Evolutionary conservation across 108 stramenopile genomes (phyloP), one percentile per base, ranked within the genome.

Genomic region (Ochromonas danica): DNA sequence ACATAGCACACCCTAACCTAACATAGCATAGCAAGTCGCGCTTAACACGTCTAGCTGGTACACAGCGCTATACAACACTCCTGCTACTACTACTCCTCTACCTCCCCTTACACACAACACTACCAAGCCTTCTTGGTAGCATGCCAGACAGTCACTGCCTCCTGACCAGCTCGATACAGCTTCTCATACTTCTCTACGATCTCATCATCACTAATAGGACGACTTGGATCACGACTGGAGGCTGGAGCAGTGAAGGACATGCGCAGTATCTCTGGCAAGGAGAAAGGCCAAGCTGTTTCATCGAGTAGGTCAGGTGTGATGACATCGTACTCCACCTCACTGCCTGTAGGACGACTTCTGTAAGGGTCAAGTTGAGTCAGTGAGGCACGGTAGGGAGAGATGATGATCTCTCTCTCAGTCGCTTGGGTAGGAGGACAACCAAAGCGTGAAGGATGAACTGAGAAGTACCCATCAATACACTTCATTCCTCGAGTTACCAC

Each of bases 261-360:
- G 30, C 30, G 30, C 31, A 67, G 31, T 22, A 67, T 67, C 17
- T 67, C 63, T 33, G 17, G 63, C 17, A 67, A 67, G 31, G 17
- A 31, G 31, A 67, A 67, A 31, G 63, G 63, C 63, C 63, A 67
- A 67, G 17, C 17, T 67, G 17, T 33, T 22, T 33, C 31, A 67
- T 67, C 31, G 31, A 67, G 63, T 67, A 67, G 31, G 31, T 67
- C 63, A 31, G 63, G 63, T 31, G 63, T 31, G 17, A 67, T 67
- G 31, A 67, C 63, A 67, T 67, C 63, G 31, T 31, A 67, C 31
- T 33, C 31, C 63, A 67, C 17, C 31, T 67, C 30, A 67, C 31
- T 33, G 31, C 31, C 63, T 67, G 63, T 31, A 67, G 17, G 63
- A 31, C 63, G 63, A 31, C 63, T 31, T 67, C 31, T 67, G 31